Evolutionary conservation across 2,329 filamentous ascomycete species (phyloP).

Genomic region (Trichothecium roseum): DNA sequence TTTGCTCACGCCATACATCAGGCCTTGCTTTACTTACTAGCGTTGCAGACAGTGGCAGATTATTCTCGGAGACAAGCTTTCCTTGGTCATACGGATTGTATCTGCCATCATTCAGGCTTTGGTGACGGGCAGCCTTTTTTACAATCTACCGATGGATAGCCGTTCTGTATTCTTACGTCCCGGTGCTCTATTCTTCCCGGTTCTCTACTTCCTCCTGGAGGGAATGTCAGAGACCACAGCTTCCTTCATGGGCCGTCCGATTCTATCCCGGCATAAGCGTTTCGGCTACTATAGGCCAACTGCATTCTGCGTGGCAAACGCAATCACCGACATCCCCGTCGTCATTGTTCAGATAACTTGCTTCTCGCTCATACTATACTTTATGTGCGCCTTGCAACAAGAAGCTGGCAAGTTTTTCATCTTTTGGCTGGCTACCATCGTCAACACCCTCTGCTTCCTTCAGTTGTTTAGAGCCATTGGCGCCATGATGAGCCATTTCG

Average conservation of each 20-base stretch:
- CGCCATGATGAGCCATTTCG: constrained; percentile 43
- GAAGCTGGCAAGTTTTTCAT: constrained; percentile 43
- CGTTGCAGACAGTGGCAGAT: constrained; percentile 15
- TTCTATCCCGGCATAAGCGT: constrained; percentile 19
- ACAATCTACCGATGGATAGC: constrained; percentile 44
- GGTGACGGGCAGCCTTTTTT: constrained; percentile 57
- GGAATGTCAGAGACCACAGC: constrained; percentile 21
- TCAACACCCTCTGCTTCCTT: constrained; percentile 50
- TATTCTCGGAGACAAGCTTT: constrained; percentile 19
- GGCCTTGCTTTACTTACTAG: constrained; percentile 18
- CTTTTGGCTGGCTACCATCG: constrained; percentile 50
- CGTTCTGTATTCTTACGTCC: constrained; percentile 42
- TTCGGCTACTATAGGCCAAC: constrained; percentile 21
- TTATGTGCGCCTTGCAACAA: constrained; percentile 18
- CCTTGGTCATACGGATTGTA: constrained; percentile 27
- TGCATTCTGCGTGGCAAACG: constrained; percentile 25
- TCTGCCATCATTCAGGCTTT: constrained; percentile 57
- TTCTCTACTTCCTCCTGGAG: constrained; percentile 34
- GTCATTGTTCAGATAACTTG: constrained; percentile 37
- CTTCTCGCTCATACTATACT: constrained; percentile 33
- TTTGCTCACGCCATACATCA: constrained; percentile 8
- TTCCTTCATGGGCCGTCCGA: constrained; percentile 18
- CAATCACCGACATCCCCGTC: constrained; percentile 31
- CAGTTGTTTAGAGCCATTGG: constrained; percentile 58
- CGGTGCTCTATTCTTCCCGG: constrained; percentile 20